A percentile compares a stretch with the other conserved stretches of the same genome.
Conservation (phyloP, 495 filamentous ascomycete species). For the Lophiostoma macrostomum region DNA sequence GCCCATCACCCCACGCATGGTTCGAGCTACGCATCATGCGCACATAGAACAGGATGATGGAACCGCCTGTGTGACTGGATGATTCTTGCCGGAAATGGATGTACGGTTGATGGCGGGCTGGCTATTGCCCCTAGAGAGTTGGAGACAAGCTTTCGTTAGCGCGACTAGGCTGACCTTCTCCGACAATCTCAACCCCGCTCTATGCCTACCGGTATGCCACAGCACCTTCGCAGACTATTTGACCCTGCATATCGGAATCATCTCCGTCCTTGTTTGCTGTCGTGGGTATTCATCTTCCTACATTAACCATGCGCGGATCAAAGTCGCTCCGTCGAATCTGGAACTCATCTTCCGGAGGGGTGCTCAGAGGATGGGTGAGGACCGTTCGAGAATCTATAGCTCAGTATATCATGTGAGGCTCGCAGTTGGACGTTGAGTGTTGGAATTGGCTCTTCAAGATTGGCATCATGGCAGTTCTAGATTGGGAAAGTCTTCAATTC, state of each 20-base stretch:
- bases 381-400: not conserved
- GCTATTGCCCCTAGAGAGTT: not conserved
- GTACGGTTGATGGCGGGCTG: not conserved
- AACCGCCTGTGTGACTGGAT: not conserved
- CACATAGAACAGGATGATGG: not conserved
- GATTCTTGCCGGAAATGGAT: conserved; percentile 5
- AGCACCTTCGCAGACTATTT: not conserved
- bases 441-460: not conserved
- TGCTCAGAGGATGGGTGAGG: no score
- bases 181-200: not conserved
- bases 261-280: not conserved
- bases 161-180: conserved; percentile 15
- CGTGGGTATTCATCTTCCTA: not conserved
- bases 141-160: conserved; percentile 9
- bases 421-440: not conserved
- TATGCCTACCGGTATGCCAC: not conserved
- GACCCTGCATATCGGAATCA: not conserved
- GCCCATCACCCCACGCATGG: not conserved
- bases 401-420: conserved; percentile 11
- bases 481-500: conserved; percentile 14
- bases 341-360: conserved; percentile 16
- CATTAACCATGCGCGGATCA: not conserved
- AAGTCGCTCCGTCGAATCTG: not conserved
- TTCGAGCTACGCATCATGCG: not conserved
- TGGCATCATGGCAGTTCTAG: conserved; percentile 8